Percentiles rank a stretch among this genome's conserved stretches.
Evolutionary conservation across 1,139 yeast genomes (phyloP).

Genomic region (Sugiyamaella japonica): DNA sequence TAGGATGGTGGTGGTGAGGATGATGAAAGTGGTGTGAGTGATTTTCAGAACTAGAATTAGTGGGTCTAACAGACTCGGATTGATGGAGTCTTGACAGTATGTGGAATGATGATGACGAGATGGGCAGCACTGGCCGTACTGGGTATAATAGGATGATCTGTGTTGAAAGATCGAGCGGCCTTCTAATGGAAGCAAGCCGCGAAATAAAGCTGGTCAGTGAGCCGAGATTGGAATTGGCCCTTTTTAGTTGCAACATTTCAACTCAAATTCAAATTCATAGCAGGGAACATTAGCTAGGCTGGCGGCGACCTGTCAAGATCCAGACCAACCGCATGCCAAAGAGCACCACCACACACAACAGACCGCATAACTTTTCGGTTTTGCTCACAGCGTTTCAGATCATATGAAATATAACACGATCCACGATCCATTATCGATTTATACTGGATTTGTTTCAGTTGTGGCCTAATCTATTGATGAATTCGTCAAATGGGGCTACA

Average conservation of each 20-base stretch:
- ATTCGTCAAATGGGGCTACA: conserved; percentile 6
- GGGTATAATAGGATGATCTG: neutral
- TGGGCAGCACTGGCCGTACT: neutral
- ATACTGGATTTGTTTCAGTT: neutral
- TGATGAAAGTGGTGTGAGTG: neutral
- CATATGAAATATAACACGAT: neutral
- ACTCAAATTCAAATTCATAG: too few species aligned
- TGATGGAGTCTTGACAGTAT: neutral
- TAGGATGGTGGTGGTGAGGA: neutral
- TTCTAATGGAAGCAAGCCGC: too few species aligned
- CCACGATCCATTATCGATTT: neutral
- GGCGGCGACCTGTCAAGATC: too few species aligned
- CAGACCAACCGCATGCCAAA: too few species aligned
- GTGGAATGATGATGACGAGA: neutral
- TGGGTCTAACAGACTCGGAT: neutral
- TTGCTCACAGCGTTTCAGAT: neutral
- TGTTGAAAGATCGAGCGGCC: neutral
- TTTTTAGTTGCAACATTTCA: neutral
- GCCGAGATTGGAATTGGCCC: neutral
- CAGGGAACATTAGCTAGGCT: too few species aligned
- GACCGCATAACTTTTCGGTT: neutral
- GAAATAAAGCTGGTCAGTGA: neutral
- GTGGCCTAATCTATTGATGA: conserved; percentile 4
- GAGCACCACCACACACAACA: neutral
- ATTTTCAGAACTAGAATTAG: neutral